Evolutionary conservation across 2,329 filamentous ascomycete genomes (phyloP).

Genomic region (Coniochaeta sp.): DNA sequence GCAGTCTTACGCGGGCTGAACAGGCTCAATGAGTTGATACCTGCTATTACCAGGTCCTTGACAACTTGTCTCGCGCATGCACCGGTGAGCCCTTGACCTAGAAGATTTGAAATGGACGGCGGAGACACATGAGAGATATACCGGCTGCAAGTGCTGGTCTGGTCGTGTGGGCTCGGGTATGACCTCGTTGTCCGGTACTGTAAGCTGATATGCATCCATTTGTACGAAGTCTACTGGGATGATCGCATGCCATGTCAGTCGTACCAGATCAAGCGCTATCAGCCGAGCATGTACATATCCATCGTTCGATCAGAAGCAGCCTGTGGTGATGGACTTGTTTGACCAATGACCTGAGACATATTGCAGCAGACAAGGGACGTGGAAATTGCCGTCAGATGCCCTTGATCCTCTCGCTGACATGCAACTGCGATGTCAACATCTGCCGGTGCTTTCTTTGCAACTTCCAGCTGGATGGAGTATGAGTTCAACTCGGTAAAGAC

Average conservation of each 20-base stretch:
- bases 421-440: background rate
- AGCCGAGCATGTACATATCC: background rate
- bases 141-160: background rate
- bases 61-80: background rate
- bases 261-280: background rate
- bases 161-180: background rate
- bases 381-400: background rate
- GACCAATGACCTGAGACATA: background rate
- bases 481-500: background rate
- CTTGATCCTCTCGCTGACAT: background rate
- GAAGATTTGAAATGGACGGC: background rate
- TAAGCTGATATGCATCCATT: background rate
- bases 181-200: background rate
- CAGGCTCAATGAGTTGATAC: conserved; percentile 7
- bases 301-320: background rate
- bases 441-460: background rate
- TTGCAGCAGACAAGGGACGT: background rate
- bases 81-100: background rate
- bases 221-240: background rate
- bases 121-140: background rate
- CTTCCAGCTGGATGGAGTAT: background rate
- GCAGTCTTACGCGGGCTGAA: background rate
- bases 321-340: background rate
- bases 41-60: background rate
- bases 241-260: background rate